These are phyloP conservation scores for Chaetoceros muelleri DNA, from an alignment of 108 stramenopile species.

Conservation along the genomic window DNA sequence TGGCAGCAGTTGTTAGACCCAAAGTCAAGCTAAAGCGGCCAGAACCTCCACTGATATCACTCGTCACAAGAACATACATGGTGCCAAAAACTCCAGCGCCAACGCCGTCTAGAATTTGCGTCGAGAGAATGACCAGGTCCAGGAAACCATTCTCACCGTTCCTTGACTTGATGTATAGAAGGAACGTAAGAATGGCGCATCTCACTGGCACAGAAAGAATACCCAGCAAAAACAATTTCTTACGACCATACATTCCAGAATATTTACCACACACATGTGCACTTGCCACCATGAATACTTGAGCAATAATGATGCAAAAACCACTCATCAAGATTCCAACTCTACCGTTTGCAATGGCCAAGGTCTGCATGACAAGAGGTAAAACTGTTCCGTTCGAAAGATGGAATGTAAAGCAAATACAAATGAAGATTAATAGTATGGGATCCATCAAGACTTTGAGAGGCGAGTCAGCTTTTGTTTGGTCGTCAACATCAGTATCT, in stretches of 20 bases:
- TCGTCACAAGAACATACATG: conserved; percentile 86
- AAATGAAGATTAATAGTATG: conserved; percentile 58
- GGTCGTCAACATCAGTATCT: conserved; percentile 1
- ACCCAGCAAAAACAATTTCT: conserved; percentile 67
- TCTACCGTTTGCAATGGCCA: conserved; percentile 64
- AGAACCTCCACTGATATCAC: conserved; percentile 74
- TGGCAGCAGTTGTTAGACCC: conserved; percentile 75
- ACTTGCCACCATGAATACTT: conserved; percentile 68
- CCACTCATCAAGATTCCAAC: conserved; percentile 76
- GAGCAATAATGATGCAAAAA: conserved; percentile 76
- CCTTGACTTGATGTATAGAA: conserved; percentile 38
- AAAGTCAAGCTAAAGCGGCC: conserved; percentile 74
- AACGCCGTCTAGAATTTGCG: conserved; percentile 79
- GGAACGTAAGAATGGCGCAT: conserved; percentile 52
- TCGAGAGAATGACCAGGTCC: conserved; percentile 62
- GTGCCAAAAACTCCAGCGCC: conserved; percentile 87
- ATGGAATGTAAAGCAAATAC: conserved; percentile 75
- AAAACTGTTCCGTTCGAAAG: conserved; percentile 78
- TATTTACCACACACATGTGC: conserved; percentile 78
- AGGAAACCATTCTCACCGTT: conserved; percentile 23
- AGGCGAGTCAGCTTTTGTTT: conserved; percentile 49
- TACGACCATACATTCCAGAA: conserved; percentile 69
- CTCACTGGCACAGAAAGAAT: conserved; percentile 70
- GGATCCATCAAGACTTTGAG: conserved; percentile 61
- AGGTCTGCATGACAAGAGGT: conserved; percentile 81